Evolutionary conservation across 176 grass and related monocot genomes (phyloP).

Genomic region (Zea mays): Zm-B73-REFERENCE-NAM-5.0 NC_050100.1:218657501-218658000

Average conservation of each 20-base stretch:
- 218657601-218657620: too few species aligned
- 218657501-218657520: too few species aligned
- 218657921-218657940: conserved; percentile 1
- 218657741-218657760: neutral
- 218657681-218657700: neutral
- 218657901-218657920: neutral
- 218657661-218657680: neutral
- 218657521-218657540: too few species aligned
- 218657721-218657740: neutral
- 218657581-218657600: too few species aligned
- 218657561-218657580: too few species aligned
- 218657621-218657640: too few species aligned
- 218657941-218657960: conserved; percentile 25
- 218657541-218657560: too few species aligned
- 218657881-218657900: neutral
- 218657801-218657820: neutral
- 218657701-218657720: neutral
- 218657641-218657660: neutral
- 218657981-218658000: conserved; percentile 20
- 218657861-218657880: neutral
- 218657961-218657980: conserved; percentile 36
- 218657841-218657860: neutral
- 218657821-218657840: neutral
- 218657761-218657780: too few species aligned
- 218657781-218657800: neutral